These are phyloP conservation scores for Exophiala viscosa DNA, from an alignment of 2,329 filamentous ascomycete species.

Conservation along the genomic window DNA sequence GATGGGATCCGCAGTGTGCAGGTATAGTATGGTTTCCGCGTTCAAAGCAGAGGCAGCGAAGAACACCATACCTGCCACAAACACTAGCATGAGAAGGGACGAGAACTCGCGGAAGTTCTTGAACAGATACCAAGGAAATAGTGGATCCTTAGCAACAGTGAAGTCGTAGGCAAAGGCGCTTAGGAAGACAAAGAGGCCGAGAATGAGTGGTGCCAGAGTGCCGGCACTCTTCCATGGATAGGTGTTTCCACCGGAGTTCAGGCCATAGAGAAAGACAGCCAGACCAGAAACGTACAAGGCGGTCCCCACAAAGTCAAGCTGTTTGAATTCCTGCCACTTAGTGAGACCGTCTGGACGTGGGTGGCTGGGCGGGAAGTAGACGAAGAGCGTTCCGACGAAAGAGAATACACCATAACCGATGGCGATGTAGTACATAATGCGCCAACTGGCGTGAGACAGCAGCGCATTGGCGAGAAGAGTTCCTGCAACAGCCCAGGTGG, in stretches of 20 bases:
- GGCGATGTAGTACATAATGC: constrained; percentile 51
- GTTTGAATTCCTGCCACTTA: constrained; percentile 40
- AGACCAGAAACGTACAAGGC: constrained; percentile 49
- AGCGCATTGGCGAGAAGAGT: constrained; percentile 21
- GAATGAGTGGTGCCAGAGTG: constrained; percentile 41
- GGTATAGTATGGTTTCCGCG: constrained; percentile 18
- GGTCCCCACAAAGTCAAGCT: constrained; percentile 52
- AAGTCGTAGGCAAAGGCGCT: constrained; percentile 38
- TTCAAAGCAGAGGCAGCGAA: constrained; percentile 21
- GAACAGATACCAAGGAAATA: constrained; percentile 40
- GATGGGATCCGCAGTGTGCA: constrained; percentile 18
- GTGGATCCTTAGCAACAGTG: constrained; percentile 40
- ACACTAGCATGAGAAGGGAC: constrained; percentile 20
- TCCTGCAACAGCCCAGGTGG: constrained; percentile 19
- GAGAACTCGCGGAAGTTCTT: constrained; percentile 22
- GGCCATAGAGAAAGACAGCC: constrained; percentile 50
- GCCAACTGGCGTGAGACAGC: constrained; percentile 49
- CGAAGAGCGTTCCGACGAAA: constrained; percentile 43
- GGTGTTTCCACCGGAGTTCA: constrained; percentile 28
- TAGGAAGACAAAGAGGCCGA: constrained; percentile 39
- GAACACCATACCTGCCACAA: constrained; percentile 22
- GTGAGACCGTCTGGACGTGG: constrained; percentile 45
- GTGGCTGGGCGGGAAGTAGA: constrained; percentile 50
- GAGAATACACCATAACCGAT: constrained; percentile 53
- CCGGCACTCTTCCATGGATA: constrained; percentile 38